Conservation (phyloP, 108 stramenopile genomes). For the Cyclotella sp. region DNA sequence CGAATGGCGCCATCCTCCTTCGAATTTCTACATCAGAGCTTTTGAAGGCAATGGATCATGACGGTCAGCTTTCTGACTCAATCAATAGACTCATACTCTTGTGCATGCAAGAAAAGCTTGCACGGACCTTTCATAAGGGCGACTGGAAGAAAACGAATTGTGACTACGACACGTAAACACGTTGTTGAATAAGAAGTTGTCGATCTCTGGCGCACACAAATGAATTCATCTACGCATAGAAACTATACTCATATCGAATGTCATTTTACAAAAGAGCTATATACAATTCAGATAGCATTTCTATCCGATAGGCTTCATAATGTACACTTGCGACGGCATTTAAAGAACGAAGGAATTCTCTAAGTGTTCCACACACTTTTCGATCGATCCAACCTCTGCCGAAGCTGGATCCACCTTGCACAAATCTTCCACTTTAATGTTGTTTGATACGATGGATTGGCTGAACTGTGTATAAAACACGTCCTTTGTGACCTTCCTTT, state of each 20-base stretch:
- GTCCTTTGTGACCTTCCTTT: slow-evolving; percentile 42
- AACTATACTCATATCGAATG: too few relatives aligned
- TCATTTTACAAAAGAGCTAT: too few relatives aligned
- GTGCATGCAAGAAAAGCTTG: slow-evolving; percentile 48
- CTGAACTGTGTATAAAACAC: slow-evolving; percentile 39
- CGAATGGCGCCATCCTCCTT: slow-evolving; percentile 41
- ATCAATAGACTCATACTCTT: slow-evolving; percentile 46
- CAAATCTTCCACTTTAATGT: slow-evolving; percentile 35
- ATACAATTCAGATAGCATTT: too few relatives aligned
- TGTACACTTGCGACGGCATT: background rate
- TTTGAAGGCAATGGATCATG: slow-evolving; percentile 41
- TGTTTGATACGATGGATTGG: slow-evolving; percentile 25
- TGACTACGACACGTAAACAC: too few relatives aligned
- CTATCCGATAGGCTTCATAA: background rate
- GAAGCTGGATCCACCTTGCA: slow-evolving; percentile 28
- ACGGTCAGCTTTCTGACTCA: slow-evolving; percentile 41
- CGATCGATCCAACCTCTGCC: slow-evolving; percentile 14
- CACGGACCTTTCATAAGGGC: slow-evolving; percentile 13
- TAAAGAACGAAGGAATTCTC: slow-evolving; percentile 20
- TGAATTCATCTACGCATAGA: too few relatives aligned
- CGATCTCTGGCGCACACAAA: too few relatives aligned
- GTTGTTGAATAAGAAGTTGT: too few relatives aligned
- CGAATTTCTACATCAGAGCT: slow-evolving; percentile 44
- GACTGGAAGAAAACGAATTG: slow-evolving; percentile 1
- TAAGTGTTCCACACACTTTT: slow-evolving; percentile 35